Percentiles rank a stretch among this genome's conserved stretches.
Conservation (phyloP, 2,329 filamentous ascomycete genomes). For the Helminthosporium solani region DNA sequence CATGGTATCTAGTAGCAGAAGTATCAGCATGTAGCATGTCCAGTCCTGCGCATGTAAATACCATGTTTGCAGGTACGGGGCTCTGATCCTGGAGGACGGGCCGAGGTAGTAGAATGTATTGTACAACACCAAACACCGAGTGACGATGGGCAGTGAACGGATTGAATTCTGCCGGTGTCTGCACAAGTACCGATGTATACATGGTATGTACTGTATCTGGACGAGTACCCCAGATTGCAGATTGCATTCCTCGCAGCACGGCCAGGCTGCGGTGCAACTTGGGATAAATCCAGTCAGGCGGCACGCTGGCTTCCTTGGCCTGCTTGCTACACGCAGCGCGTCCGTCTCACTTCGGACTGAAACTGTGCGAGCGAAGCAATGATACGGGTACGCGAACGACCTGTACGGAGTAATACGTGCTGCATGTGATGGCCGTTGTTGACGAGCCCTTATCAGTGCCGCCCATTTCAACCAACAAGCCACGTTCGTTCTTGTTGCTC, state of each 20-base stretch:
- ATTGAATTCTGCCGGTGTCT: not conserved
- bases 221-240: too few relatives aligned
- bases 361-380: not conserved
- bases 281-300: conserved; percentile 11
- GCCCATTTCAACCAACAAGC: too few relatives aligned
- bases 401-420: not conserved
- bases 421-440: not conserved
- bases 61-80: not conserved
- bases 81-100: not conserved
- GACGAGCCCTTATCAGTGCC: too few relatives aligned
- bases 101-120: not conserved
- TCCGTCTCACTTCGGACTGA: not conserved
- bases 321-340: too few relatives aligned
- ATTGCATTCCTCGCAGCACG: too few relatives aligned
- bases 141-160: too few relatives aligned
- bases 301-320: not conserved
- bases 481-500: not conserved
- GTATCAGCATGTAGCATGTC: too few relatives aligned
- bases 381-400: not conserved
- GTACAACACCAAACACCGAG: too few relatives aligned
- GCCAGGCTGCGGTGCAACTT: conserved; percentile 5
- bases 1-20: too few relatives aligned
- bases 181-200: too few relatives aligned
- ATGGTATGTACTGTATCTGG: too few relatives aligned
- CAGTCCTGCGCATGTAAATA: too few relatives aligned